Percentiles rank a stretch among this genome's conserved stretches.
phyloP scores from a whole-genome alignment of 1,284 basidiomycete species.

The Apiotrichum montevideense region DNA sequence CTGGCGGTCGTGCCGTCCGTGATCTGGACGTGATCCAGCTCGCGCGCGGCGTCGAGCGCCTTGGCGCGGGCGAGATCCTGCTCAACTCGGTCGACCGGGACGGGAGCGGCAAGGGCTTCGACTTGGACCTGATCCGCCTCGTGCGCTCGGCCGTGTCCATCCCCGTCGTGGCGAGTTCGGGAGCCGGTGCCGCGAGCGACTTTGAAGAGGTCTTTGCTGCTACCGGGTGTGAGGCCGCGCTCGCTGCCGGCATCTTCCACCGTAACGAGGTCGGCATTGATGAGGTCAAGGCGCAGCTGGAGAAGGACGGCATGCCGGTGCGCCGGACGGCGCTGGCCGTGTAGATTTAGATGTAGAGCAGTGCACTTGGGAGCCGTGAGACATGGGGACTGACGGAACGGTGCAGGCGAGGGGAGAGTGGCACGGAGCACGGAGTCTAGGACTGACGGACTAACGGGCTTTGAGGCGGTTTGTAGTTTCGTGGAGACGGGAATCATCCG shows the following conservation, averaged over 20 bases:
- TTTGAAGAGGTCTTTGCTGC: conserved; percentile 78
- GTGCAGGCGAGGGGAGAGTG: no score
- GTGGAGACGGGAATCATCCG: no score
- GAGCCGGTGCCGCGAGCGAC: conserved; percentile 75
- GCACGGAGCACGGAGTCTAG: no score
- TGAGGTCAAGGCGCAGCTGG: conserved; percentile 62
- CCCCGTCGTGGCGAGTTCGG: conserved; percentile 91
- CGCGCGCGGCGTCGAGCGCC: conserved; percentile 74
- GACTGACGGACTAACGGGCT: no score
- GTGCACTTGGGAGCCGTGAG: no score
- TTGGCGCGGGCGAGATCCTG: conserved; percentile 93
- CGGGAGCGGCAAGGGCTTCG: conserved; percentile 88
- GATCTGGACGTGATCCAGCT: conserved; percentile 89
- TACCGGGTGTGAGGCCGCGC: conserved; percentile 80
- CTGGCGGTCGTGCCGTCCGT: conserved; percentile 82
- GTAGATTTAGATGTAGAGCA: not conserved
- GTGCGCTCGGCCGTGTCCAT: conserved; percentile 73
- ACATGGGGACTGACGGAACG: no score
- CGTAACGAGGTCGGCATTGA: conserved; percentile 69
- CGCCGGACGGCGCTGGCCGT: conserved; percentile 20
- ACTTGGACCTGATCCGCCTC: conserved; percentile 72
- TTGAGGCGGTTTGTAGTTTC: no score
- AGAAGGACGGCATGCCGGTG: conserved; percentile 50
- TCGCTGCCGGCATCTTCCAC: conserved; percentile 98
- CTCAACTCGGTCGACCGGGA: conserved; percentile 97